phyloP scores from a whole-genome alignment of 495 filamentous ascomycete genomes.

The Penicillium robsamsonii region DNA sequence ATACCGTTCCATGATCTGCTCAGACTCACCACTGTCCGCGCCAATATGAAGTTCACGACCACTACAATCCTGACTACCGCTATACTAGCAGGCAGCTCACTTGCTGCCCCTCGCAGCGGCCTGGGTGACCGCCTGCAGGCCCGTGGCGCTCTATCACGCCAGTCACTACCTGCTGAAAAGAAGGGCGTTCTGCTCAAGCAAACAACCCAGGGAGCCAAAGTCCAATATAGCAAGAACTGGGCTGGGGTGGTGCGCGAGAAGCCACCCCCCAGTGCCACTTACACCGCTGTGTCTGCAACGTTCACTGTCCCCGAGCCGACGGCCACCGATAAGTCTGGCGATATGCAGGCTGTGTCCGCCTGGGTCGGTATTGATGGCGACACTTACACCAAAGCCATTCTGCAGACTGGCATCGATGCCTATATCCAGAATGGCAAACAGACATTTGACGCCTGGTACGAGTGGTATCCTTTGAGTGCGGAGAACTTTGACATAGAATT shows the following conservation, averaged over 20 bases:
- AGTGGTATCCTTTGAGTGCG: constrained; percentile 60
- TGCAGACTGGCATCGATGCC: constrained; percentile 63
- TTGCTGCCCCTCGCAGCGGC: constrained; percentile 30
- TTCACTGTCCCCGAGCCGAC: constrained; percentile 56
- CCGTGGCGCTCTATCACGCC: constrained; percentile 26
- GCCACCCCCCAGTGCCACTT: constrained; percentile 43
- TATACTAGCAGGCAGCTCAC: constrained; percentile 23
- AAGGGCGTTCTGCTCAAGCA: constrained; percentile 22
- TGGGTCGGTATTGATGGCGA: constrained; percentile 65
- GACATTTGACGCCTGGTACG: constrained; percentile 59
- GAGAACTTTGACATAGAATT: constrained; percentile 56
- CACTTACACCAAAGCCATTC: constrained; percentile 54
- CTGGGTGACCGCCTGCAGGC: constrained; percentile 30
- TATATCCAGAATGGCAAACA: constrained; percentile 40
- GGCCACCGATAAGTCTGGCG: constrained; percentile 30
- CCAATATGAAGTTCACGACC: constrained; percentile 32
- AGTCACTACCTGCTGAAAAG: constrained; percentile 23
- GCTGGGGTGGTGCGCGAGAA: constrained; percentile 53
- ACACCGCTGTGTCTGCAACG: constrained; percentile 52
- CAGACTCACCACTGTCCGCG: neutral
- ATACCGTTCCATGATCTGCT: neutral
- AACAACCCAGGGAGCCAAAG: constrained; percentile 16
- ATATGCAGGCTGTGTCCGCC: constrained; percentile 52
- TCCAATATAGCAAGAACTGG: constrained; percentile 60
- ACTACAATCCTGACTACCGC: constrained; percentile 23